These are phyloP conservation scores for Angomonas deanei DNA, from an alignment of 208 protist genomes.

Conservation along the genomic window DNA sequence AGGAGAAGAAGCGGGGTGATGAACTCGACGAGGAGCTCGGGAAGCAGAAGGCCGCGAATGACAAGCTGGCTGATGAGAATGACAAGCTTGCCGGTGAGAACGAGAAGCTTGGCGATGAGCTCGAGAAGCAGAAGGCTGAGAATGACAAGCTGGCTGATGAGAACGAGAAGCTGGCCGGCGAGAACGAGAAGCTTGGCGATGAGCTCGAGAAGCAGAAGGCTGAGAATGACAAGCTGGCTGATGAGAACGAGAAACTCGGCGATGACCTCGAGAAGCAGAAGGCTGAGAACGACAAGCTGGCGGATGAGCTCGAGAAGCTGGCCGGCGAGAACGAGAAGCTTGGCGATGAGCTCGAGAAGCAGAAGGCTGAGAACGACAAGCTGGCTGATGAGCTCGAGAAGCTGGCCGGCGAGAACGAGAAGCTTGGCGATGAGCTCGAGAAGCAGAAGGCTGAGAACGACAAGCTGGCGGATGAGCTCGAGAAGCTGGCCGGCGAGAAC, in stretches of 20 bases:
- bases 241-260: slow-evolving; percentile 1
- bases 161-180: background rate
- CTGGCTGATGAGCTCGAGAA: no score
- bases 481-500: no score
- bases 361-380: no score
- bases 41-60: slow-evolving; percentile 12
- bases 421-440: no score
- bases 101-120: slow-evolving; percentile 5
- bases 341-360: background rate
- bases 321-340: background rate
- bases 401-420: no score
- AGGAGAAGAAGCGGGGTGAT: background rate
- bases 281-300: slow-evolving; percentile 3
- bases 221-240: background rate
- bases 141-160: slow-evolving; percentile 11
- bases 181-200: slow-evolving; percentile 1
- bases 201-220: slow-evolving; percentile 1
- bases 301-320: background rate
- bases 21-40: slow-evolving; percentile 21
- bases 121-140: slow-evolving; percentile 2
- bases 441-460: no score
- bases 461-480: no score
- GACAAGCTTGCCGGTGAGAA: slow-evolving; percentile 5
- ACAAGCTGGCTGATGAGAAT: slow-evolving; percentile 8
- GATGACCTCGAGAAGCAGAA: background rate